These are phyloP conservation scores for Prunus salicina DNA, from an alignment of 306 rosid species.

Conservation along the genomic window DNA sequence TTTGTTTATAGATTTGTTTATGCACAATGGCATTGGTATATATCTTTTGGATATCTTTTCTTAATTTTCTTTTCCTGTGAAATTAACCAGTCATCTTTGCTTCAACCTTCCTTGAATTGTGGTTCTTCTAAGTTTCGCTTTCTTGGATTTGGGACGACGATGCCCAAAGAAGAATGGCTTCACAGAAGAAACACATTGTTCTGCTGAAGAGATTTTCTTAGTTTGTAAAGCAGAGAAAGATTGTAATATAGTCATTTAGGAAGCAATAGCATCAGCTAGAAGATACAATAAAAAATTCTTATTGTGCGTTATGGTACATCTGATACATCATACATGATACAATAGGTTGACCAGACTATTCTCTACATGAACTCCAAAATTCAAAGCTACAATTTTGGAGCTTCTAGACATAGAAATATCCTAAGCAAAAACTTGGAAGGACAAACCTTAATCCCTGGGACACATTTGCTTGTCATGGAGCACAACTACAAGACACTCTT, in stretches of 20 bases:
- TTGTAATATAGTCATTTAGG: no score
- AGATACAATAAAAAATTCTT: neutral
- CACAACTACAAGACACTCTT: neutral
- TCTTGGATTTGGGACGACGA: neutral
- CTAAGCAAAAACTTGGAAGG: conserved; percentile 14
- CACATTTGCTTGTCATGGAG: neutral
- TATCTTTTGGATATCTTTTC: neutral
- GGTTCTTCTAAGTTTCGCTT: neutral
- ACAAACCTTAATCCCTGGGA: conserved; percentile 11
- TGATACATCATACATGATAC: conserved; percentile 4
- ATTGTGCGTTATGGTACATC: neutral
- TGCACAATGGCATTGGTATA: neutral
- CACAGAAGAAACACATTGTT: no score
- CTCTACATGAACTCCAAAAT: neutral
- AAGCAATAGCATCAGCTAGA: neutral
- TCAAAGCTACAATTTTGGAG: neutral
- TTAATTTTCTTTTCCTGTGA: no score
- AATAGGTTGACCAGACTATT: neutral
- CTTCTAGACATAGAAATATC: neutral
- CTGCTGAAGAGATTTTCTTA: no score
- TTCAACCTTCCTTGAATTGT: neutral
- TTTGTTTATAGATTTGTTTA: neutral
- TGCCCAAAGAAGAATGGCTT: neutral
- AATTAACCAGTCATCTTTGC: neutral
- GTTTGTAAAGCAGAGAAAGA: no score